phyloP scores from a whole-genome alignment of 1,284 basidiomycete species.

The Pascua sp. region DNA sequence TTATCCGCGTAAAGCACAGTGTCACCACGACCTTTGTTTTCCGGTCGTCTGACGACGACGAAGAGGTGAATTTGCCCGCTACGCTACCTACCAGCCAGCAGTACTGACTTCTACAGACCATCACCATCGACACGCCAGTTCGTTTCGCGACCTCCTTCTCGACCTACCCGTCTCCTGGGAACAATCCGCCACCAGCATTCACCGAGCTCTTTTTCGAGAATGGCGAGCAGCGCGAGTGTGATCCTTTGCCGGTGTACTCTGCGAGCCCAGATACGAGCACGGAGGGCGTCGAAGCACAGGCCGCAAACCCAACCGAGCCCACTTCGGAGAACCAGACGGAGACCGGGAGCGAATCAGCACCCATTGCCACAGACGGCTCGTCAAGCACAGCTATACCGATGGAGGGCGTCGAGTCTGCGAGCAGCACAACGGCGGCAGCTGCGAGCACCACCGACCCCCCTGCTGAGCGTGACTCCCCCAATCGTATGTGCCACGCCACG shows the following conservation, averaged over 20 bases:
- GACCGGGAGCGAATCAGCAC: too few relatives aligned
- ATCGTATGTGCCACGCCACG: too few relatives aligned
- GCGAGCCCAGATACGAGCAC: neutral
- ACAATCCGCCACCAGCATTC: constrained; percentile 36
- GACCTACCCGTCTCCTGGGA: constrained; percentile 12
- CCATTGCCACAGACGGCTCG: too few relatives aligned
- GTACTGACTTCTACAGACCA: constrained; percentile 16
- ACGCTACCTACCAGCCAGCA: neutral
- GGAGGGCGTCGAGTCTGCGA: too few relatives aligned
- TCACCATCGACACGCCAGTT: constrained; percentile 40
- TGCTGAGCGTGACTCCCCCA: too few relatives aligned
- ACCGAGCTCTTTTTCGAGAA: constrained; percentile 46
- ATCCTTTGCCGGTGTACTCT: constrained; percentile 42
- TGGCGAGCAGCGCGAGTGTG: constrained; percentile 40
- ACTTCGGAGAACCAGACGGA: too few relatives aligned
- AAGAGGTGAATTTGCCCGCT: constrained; percentile 7
- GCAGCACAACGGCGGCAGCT: too few relatives aligned
- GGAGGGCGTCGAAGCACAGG: neutral
- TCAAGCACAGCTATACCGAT: too few relatives aligned
- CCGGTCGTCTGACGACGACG: constrained; percentile 13
- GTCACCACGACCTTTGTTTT: constrained; percentile 42
- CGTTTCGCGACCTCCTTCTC: constrained; percentile 34
- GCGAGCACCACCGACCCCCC: too few relatives aligned
- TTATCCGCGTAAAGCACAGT: constrained; percentile 38
- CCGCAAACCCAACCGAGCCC: neutral